These are phyloP conservation scores for Arachis hypogaea DNA, from an alignment of 306 rosid species.

Conservation along the genomic window DNA sequence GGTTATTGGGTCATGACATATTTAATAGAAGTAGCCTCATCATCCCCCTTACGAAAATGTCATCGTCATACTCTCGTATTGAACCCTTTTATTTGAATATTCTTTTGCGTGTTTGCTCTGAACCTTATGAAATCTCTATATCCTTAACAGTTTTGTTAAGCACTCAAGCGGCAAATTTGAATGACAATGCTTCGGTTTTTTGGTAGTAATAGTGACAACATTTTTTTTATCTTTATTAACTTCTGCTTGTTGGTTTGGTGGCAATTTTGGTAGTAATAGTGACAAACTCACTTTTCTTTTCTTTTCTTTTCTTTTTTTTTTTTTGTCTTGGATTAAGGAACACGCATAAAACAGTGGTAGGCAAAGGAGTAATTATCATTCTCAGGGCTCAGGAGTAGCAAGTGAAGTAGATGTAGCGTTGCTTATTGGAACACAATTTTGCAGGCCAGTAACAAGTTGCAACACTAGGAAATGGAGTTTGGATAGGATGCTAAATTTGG, in stretches of 20 bases:
- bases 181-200: slow-evolving; percentile 46
- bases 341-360: slow-evolving; percentile 43
- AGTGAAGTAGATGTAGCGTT: slow-evolving; percentile 60
- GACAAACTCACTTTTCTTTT: slow-evolving; percentile 20
- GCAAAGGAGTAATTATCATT: slow-evolving; percentile 58
- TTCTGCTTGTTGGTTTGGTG: slow-evolving; percentile 20
- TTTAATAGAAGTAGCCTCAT: not conserved
- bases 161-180: slow-evolving; percentile 46
- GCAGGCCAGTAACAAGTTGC: slow-evolving; percentile 63
- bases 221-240: not conserved
- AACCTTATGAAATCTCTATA: slow-evolving; percentile 7
- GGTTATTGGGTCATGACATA: not conserved
- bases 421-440: slow-evolving; percentile 3
- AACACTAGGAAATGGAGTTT: slow-evolving; percentile 66
- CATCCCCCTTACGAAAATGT: too few species aligned
- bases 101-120: not conserved
- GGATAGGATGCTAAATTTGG: slow-evolving; percentile 42
- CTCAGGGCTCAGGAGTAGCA: slow-evolving; percentile 52
- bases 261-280: not conserved
- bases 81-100: not conserved
- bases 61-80: too few species aligned
- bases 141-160: slow-evolving; percentile 34
- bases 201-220: slow-evolving; percentile 43
- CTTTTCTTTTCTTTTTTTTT: not conserved
- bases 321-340: too few species aligned